Evolutionary conservation across 768 basidiomycete species (phyloP).

Genomic region (Lactarius hengduanensis): DNA sequence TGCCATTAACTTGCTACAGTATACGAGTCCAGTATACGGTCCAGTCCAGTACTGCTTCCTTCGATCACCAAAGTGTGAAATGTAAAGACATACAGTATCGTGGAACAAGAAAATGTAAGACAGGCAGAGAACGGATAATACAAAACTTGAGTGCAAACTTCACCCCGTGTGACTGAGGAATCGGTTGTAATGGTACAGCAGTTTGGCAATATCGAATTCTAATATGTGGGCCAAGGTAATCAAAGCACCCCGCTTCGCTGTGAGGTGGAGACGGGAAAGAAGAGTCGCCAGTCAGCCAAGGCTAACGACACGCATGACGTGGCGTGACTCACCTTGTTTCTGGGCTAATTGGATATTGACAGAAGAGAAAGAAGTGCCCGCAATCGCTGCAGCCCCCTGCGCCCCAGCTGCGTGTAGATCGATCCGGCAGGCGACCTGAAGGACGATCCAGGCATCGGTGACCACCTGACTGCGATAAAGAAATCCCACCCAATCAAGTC

Average conservation of each 20-base stretch:
- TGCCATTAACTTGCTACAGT: too few species aligned
- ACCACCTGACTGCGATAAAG: slow-evolving; percentile 1
- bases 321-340: neutral
- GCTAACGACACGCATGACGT: neutral
- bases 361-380: neutral
- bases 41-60: too few species aligned
- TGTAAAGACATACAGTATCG: neutral
- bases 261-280: too few species aligned
- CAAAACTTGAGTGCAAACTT: neutral
- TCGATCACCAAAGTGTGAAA: too few species aligned
- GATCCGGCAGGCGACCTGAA: slow-evolving; percentile 6
- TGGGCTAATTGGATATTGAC: neutral
- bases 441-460: slow-evolving; percentile 9
- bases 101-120: neutral
- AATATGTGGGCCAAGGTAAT: neutral
- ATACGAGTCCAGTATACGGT: too few species aligned
- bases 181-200: slow-evolving; percentile 5
- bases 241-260: neutral
- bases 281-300: neutral
- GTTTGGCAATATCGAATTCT: neutral
- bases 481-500: neutral
- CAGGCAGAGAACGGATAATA: neutral
- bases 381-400: neutral
- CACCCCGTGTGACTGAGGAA: slow-evolving; percentile 1
- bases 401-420: neutral